phyloP scores from a whole-genome alignment of 106 monocot species.

The Triglochin maritima region DNA sequence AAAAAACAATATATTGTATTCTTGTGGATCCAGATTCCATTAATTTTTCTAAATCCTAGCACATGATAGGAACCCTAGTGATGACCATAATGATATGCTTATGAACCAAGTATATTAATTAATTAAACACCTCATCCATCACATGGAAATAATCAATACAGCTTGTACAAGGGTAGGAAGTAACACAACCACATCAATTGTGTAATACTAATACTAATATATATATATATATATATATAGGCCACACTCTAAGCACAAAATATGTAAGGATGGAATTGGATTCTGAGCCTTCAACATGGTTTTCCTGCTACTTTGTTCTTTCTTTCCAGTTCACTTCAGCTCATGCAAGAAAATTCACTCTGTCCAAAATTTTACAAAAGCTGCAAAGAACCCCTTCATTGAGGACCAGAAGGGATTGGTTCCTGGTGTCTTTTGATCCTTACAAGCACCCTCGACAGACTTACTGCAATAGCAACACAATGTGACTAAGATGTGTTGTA shows the following conservation, averaged over 20 bases:
- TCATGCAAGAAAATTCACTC: neutral
- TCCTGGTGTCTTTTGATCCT: neutral
- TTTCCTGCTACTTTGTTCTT: neutral
- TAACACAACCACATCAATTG: neutral
- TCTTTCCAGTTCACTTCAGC: no score
- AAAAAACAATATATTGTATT: no score
- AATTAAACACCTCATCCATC: neutral
- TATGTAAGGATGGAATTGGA: neutral
- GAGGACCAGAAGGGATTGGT: constrained; percentile 11
- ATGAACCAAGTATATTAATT: neutral
- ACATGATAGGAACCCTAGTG: no score
- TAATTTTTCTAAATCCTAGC: no score
- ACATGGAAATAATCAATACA: no score
- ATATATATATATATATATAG: no score
- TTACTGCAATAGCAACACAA: constrained; percentile 6
- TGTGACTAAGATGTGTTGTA: neutral
- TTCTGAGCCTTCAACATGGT: neutral
- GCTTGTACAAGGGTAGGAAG: neutral
- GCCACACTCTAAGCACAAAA: neutral
- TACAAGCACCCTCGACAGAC: neutral
- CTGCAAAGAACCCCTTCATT: constrained; percentile 12
- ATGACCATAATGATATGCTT: neutral
- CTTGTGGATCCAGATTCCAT: no score
- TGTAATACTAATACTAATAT: neutral
- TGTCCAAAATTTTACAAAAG: constrained; percentile 26